These are phyloP conservation scores for Millerago galiae DNA, from an alignment of 805 yeast species.

Conservation along the genomic window DNA sequence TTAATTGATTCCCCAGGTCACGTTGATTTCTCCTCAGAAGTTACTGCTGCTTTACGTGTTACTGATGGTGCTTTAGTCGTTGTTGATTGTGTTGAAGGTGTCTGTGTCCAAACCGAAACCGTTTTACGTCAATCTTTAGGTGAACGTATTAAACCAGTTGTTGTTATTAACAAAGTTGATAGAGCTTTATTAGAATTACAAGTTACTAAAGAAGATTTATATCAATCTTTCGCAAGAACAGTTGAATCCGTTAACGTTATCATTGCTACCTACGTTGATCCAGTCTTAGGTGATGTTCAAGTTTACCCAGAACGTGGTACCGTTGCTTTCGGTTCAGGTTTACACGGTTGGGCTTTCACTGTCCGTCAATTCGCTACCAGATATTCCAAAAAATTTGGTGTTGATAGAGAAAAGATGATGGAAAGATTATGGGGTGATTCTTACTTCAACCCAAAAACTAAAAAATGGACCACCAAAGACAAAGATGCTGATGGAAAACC, in stretches of 20 bases:
- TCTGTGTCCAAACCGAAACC: slow-evolving; percentile 99
- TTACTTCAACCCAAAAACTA: slow-evolving; percentile 99
- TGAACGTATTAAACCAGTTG: slow-evolving; percentile 99
- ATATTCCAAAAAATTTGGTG: slow-evolving; percentile 99
- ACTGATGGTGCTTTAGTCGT: slow-evolving; percentile 99
- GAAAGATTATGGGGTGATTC: slow-evolving; percentile 99
- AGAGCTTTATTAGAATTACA: slow-evolving; percentile 99
- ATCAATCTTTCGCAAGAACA: slow-evolving; percentile 97
- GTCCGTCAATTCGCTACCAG: slow-evolving; percentile 97
- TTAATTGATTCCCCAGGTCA: slow-evolving; percentile 99
- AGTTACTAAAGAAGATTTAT: slow-evolving; percentile 97
- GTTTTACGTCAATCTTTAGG: slow-evolving; percentile 98
- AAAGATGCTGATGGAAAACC: slow-evolving; percentile 93
- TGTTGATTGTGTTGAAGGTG: slow-evolving; percentile 99
- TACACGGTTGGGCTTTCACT: slow-evolving; percentile 99
- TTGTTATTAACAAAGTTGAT: slow-evolving; percentile 97
- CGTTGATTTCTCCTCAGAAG: slow-evolving; percentile 99
- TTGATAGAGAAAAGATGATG: slow-evolving; percentile 96
- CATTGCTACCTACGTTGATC: slow-evolving; percentile 91
- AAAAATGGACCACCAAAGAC: slow-evolving; percentile 97
- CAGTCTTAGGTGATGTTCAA: slow-evolving; percentile 89
- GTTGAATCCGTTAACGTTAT: slow-evolving; percentile 99
- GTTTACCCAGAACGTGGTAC: slow-evolving; percentile 99
- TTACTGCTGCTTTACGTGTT: slow-evolving; percentile 99
- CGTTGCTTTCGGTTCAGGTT: slow-evolving; percentile 99